Percentiles rank a stretch among this genome's conserved stretches.
Evolutionary conservation across 1,139 yeast species (phyloP).

Genomic region (Hyphopichia fennica): DNA sequence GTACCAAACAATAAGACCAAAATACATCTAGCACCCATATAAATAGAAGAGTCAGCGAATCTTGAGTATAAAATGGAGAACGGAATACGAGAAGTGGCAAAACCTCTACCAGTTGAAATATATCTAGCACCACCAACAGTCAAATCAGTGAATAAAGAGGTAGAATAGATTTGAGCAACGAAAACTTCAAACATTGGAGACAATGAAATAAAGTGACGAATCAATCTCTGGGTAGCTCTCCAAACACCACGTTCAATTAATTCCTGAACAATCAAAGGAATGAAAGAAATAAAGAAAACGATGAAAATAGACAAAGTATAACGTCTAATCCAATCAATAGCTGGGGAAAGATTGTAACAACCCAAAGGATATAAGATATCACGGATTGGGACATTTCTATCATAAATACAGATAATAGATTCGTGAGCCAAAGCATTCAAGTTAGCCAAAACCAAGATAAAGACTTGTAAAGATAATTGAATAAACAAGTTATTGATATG

Average conservation of each 20-base stretch:
- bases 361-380: slow-evolving; percentile 86
- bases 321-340: slow-evolving; percentile 96
- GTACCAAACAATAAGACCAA: slow-evolving; percentile 90
- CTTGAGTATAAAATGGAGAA: slow-evolving; percentile 93
- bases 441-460: slow-evolving; percentile 89
- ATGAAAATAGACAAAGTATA: slow-evolving; percentile 96
- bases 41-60: slow-evolving; percentile 96
- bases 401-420: slow-evolving; percentile 79
- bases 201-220: slow-evolving; percentile 83
- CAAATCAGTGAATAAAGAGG: slow-evolving; percentile 86
- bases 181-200: slow-evolving; percentile 98
- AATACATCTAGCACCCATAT: slow-evolving; percentile 92
- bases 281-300: slow-evolving; percentile 95
- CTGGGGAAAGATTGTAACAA: slow-evolving; percentile 90
- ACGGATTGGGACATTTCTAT: slow-evolving; percentile 81
- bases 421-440: slow-evolving; percentile 91
- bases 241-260: slow-evolving; percentile 96
- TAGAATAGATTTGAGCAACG: slow-evolving; percentile 95
- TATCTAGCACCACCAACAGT: slow-evolving; percentile 99
- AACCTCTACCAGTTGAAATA: slow-evolving; percentile 99
- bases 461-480: slow-evolving; percentile 89
- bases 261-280: slow-evolving; percentile 96
- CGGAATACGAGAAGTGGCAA: slow-evolving; percentile 98
- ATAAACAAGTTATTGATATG: slow-evolving; percentile 95
- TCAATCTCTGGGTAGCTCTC: slow-evolving; percentile 90